Base-by-base conservation (phyloP, 1,284 basidiomycete genomes). In the Blastosporella zonata region DNA sequence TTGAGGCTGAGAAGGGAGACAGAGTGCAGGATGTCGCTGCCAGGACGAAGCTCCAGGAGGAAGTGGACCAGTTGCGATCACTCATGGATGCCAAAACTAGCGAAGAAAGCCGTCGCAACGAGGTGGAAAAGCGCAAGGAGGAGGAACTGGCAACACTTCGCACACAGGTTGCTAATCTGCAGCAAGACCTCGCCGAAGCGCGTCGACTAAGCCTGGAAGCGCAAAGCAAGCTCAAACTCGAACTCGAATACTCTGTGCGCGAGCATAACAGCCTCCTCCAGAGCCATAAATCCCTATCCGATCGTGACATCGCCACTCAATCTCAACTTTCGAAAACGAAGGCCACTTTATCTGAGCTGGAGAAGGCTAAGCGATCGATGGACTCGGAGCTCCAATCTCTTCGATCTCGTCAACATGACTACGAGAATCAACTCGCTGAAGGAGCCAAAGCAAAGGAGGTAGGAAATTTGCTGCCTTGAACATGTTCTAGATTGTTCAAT, bases 61-160 rank as follows among this genome's bases (percentile, higher is more conserved):
- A 97, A 65, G 74, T 97, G 10, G 95, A 97, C 61, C 90, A 92
- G 57, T 74, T 96, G 3, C 83, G 94, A 5, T 72, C 78, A 17
- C 67, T 91, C 15, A 82, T 97, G 73, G 84, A 87, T 46, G 87
- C 90, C 4, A 96, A 94, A 68, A 81, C 84, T 1, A 87, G 84
- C 17, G 94, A 97, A 63, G 93, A 94, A 61, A 86, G 81, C 27
- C 86, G 87, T 49, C 82, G 90, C 20, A 81, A 78, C 42, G 91
- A 97, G 64, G 89, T 84, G 1, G 91, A 93, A 66, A 87, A 87
- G 65, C 90, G 89, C 68, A 90, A 87, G 62, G 93, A 96, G 57
- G 78, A 84, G 37, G 95, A 98, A 65, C 79, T 97, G 15, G 66
- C 70, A 1, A 75, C 82, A 22, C 72, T 97, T 8, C 85, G 95